Percentiles rank a stretch among this genome's conserved stretches.
These are phyloP conservation scores for Chloromonas sp. DNA, from an alignment of 163 green algal species.

Conservation along the genomic window DNA sequence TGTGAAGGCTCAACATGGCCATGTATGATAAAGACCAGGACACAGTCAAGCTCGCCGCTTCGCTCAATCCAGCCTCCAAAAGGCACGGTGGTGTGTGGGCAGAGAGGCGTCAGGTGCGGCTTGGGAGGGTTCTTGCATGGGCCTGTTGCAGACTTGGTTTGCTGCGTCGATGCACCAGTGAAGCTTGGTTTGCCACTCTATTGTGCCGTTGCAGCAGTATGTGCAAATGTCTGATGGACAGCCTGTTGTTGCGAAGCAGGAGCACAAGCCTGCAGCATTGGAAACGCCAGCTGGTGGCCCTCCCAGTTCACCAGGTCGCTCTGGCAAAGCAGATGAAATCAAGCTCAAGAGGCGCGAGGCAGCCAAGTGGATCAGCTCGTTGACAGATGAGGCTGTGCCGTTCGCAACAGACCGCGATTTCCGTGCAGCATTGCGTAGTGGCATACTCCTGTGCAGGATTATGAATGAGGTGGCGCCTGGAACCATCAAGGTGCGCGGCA, in stretches of 20 bases:
- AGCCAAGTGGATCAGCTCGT: constrained; percentile 44
- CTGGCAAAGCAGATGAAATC: neutral
- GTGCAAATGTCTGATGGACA: too few relatives aligned
- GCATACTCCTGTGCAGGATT: constrained; percentile 53
- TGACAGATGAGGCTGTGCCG: constrained; percentile 40
- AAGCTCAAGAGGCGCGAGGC: constrained; percentile 36
- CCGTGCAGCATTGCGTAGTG: constrained; percentile 45
- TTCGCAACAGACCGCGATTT: constrained; percentile 53
- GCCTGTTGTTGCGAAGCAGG: too few relatives aligned
- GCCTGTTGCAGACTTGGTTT: too few relatives aligned
- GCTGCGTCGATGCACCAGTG: too few relatives aligned
- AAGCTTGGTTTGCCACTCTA: neutral
- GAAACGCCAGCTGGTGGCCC: too few relatives aligned
- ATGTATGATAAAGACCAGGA: neutral
- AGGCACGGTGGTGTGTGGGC: constrained; percentile 5
- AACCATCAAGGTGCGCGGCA: constrained; percentile 6
- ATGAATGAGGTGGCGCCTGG: constrained; percentile 45
- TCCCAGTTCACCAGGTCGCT: neutral
- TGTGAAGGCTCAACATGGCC: neutral
- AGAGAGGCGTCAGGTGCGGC: neutral
- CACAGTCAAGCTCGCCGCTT: neutral
- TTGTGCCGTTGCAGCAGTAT: neutral
- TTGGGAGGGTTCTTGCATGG: too few relatives aligned
- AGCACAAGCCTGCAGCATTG: too few relatives aligned
- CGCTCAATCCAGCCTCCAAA: neutral